Conservation (phyloP, 352 stramenopile species). For the Phytophthora rubi region DNA sequence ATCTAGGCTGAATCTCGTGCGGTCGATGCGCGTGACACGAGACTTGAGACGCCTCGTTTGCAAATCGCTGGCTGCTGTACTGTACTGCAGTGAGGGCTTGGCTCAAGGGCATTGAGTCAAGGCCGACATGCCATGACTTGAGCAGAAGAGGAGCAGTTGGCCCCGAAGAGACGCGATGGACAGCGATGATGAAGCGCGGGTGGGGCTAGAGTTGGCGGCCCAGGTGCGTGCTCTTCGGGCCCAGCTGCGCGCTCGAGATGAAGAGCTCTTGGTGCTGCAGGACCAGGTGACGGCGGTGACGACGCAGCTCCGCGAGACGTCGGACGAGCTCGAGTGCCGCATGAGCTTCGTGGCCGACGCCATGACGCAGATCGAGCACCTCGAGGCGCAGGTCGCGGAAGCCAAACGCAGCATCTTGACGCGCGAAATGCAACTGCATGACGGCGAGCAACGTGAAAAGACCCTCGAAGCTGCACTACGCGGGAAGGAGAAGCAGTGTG, state of each 20-base stretch:
- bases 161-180: constrained; percentile 34
- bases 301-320: constrained; percentile 56
- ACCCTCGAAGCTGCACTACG: constrained; percentile 38
- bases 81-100: no score
- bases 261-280: constrained; percentile 44
- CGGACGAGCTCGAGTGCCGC: constrained; percentile 59
- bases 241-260: constrained; percentile 41
- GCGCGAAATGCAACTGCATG: constrained; percentile 67
- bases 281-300: constrained; percentile 49
- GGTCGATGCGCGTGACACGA: neutral
- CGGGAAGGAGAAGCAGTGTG: constrained; percentile 47
- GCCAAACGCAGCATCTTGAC: constrained; percentile 61
- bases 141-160: neutral
- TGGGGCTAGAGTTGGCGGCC: constrained; percentile 41
- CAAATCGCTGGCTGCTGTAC: constrained; percentile 1
- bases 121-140: neutral
- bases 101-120: no score
- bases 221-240: constrained; percentile 45
- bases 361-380: constrained; percentile 46
- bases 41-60: constrained; percentile 10
- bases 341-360: constrained; percentile 59
- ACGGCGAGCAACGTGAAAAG: constrained; percentile 45
- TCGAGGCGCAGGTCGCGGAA: constrained; percentile 49
- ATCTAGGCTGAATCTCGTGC: constrained; percentile 6
- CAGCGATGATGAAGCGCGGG: constrained; percentile 25